Conservation (phyloP, 2,329 filamentous ascomycete species). For the Elsinoe necatrix region DNA sequence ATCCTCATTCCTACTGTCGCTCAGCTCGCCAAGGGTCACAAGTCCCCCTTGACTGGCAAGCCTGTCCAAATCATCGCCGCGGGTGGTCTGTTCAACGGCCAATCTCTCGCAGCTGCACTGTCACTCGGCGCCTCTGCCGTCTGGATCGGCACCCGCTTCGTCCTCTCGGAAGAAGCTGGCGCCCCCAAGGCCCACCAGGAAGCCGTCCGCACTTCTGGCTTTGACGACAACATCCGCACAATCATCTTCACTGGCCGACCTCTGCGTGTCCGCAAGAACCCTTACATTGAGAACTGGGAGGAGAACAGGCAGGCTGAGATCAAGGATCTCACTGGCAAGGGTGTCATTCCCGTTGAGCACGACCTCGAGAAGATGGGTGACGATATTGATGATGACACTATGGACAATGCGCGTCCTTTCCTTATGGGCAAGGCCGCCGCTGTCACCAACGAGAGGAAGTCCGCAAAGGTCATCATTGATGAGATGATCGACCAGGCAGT, state of each 20-base stretch:
- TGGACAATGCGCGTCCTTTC: constrained; percentile 86
- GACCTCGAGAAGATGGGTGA: constrained; percentile 76
- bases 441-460: constrained; percentile 86
- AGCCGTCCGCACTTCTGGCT: constrained; percentile 79
- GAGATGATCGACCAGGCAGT: constrained; percentile 78
- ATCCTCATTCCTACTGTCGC: constrained; percentile 90
- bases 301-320: constrained; percentile 83
- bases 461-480: constrained; percentile 84
- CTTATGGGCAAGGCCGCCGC: constrained; percentile 96
- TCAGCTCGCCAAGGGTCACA: constrained; percentile 69
- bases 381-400: constrained; percentile 64
- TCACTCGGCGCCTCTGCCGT: constrained; percentile 89
- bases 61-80: constrained; percentile 89
- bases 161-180: constrained; percentile 87
- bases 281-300: constrained; percentile 95
- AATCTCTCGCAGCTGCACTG: constrained; percentile 77
- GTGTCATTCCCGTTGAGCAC: constrained; percentile 84
- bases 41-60: constrained; percentile 75
- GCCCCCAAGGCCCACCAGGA: constrained; percentile 92
- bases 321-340: constrained; percentile 81
- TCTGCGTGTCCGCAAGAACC: constrained; percentile 83
- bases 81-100: constrained; percentile 88
- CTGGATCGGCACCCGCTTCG: constrained; percentile 95
- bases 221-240: constrained; percentile 92
- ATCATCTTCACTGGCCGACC: constrained; percentile 98